These are phyloP conservation scores for Hypoxylon trugodes DNA, from an alignment of 495 filamentous ascomycete species.

Conservation along the genomic window DNA sequence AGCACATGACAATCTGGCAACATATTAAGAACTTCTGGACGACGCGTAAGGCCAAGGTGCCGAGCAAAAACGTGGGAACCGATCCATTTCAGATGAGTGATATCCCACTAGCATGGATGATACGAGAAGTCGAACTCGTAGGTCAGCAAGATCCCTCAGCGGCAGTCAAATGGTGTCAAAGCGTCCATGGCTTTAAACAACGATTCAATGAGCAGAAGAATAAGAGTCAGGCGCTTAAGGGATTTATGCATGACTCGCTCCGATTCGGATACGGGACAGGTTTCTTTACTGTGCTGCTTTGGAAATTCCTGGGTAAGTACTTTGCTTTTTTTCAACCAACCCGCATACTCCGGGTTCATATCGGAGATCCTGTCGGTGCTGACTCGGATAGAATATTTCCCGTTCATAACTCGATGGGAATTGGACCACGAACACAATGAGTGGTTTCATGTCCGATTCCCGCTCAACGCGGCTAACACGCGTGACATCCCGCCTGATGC, in stretches of 20 bases:
- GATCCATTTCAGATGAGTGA: slow-evolving; percentile 48
- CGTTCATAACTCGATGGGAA: slow-evolving; percentile 48
- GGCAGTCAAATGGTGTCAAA: slow-evolving; percentile 36
- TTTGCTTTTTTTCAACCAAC: neutral
- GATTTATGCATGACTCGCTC: slow-evolving; percentile 42
- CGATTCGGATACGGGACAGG: slow-evolving; percentile 36
- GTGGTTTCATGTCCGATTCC: slow-evolving; percentile 48
- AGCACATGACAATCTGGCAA: slow-evolving; percentile 35
- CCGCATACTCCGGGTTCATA: neutral
- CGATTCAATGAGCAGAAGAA: slow-evolving; percentile 27
- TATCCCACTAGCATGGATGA: slow-evolving; percentile 54
- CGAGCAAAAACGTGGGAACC: slow-evolving; percentile 20
- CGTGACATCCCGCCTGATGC: slow-evolving; percentile 74
- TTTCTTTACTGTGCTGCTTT: slow-evolving; percentile 37
- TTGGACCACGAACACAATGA: slow-evolving; percentile 43
- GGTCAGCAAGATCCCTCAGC: slow-evolving; percentile 26
- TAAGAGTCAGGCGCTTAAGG: slow-evolving; percentile 33
- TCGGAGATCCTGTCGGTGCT: slow-evolving; percentile 2
- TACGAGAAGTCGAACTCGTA: slow-evolving; percentile 46
- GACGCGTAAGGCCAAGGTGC: slow-evolving; percentile 30
- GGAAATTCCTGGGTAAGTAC: slow-evolving; percentile 46
- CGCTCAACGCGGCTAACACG: slow-evolving; percentile 68
- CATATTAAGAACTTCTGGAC: slow-evolving; percentile 39
- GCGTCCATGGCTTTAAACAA: slow-evolving; percentile 31
- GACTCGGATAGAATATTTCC: slow-evolving; percentile 44